Evolutionary conservation across 108 stramenopile genomes (phyloP), one percentile per base, ranked within the genome.

Genomic region (Cyclostephanos invisitatus): DNA sequence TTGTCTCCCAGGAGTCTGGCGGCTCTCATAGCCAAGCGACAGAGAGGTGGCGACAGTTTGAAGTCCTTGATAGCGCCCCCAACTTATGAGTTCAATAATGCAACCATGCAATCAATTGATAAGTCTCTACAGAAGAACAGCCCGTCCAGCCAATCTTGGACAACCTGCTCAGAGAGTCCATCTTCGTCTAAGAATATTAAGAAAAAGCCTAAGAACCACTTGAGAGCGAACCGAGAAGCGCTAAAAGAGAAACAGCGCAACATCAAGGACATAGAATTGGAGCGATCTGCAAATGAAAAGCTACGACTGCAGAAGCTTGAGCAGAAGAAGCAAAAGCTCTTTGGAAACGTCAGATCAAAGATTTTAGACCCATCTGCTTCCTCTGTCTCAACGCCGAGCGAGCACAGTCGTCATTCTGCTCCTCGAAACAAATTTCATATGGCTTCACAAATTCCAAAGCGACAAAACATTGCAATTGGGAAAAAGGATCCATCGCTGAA

Each of bases 251-350:
- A 62, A 24, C 76, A 77, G 40, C 68, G 57, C 54, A 64, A 46
- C 35, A 77, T 70, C 56, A 77, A 59, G 35, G 70, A 49, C 37
- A 55, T 64, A 59, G 63, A 36, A 7, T 24, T 57, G 61, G 70
- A 72, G 56, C 69, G 65, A 2, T 27, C 73, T 22, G 68, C 64
- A 49, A 40, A 83, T 62, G 75, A 67, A 22, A 72, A 57, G 17
- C 40, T 49, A 4, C 24, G 44, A 8, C 37, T 9, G 7, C 68
- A 72, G 50, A 83, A 84, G 60, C 38, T 64, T 6, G 67, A 78
- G 56, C 75, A 84, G 9, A 64, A 71, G 53, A 75, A 84, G 25
- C 72, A 80, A 20, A 54, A 70, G 38, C 68, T 68, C 9, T 80
- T 68, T 60, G 79, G 79, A 49, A 69, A 64, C 17, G 46, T 80